Evolutionary conservation across 2,329 filamentous ascomycete species (phyloP).

Genomic region (Pochonia chlamydosporia): DNA sequence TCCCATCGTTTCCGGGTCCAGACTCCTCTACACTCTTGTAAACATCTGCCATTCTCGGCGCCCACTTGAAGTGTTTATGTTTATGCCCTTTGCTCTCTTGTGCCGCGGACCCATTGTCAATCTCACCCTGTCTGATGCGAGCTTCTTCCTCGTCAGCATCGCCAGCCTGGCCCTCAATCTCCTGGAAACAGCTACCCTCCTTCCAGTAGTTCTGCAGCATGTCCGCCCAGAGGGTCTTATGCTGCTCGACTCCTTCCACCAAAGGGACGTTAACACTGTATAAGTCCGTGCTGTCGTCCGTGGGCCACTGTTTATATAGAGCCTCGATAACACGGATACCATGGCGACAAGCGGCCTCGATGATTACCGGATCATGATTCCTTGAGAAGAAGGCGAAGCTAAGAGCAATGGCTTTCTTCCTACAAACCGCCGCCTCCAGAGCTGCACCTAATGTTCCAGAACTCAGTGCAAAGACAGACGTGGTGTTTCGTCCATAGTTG

Average conservation of each 20-base stretch:
- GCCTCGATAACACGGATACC: conserved; percentile 74
- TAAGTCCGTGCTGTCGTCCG: conserved; percentile 64
- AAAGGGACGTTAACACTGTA: conserved; percentile 90
- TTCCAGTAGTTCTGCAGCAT: conserved; percentile 91
- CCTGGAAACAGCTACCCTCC: conserved; percentile 79
- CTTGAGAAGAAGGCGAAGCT: conserved; percentile 85
- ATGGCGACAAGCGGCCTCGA: conserved; percentile 69
- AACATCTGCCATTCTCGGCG: conserved; percentile 80
- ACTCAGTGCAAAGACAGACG: conserved; percentile 70
- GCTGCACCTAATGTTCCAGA: conserved; percentile 74
- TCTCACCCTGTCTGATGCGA: conserved; percentile 59
- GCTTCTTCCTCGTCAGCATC: conserved; percentile 68
- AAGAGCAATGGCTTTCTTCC: conserved; percentile 68
- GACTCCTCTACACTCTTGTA: conserved; percentile 79
- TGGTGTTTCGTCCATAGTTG: conserved; percentile 80
- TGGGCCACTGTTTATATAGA: conserved; percentile 67
- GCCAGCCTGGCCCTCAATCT: conserved; percentile 60
- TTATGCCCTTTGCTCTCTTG: conserved; percentile 41
- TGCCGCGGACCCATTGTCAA: conserved; percentile 18
- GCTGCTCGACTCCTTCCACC: conserved; percentile 63
- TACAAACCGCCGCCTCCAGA: conserved; percentile 69
- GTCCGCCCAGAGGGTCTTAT: conserved; percentile 73
- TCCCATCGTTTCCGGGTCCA: conserved; percentile 81
- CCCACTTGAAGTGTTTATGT: conserved; percentile 94
- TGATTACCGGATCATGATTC: conserved; percentile 77